Evolutionary conservation across 2,329 filamentous ascomycete genomes (phyloP), one percentile per base, ranked within the genome.

Genomic region (Aspergillus japonicus): DNA sequence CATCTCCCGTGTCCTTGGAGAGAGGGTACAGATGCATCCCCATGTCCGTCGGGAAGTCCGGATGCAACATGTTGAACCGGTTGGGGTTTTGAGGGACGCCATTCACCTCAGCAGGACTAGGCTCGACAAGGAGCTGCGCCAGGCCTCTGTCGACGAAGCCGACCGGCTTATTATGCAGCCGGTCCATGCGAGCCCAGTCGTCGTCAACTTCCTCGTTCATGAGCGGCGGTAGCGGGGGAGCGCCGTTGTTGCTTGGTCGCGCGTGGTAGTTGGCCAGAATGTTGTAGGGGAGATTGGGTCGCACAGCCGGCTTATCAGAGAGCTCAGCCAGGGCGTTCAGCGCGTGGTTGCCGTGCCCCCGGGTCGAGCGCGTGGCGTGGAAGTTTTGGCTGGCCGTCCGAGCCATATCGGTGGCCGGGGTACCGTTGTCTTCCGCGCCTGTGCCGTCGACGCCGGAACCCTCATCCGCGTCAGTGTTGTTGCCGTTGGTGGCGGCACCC

Each of bases 361-460:
- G 77, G 7, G 79, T 82, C 5, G 78, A 85, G 47, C 73, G 84
- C 69, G 79, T 88, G 74, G 73, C 84, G 76, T 82, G 80, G 66
- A 75, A 77, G 48, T 84, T 86, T 58, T 84, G 83, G 56, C 82
- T 85, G 21, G 83, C 79, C 12, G 84, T 84, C 44, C 86, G 83
- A 54, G 84, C 82, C 85, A 88, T 88, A 56, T 85, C 85, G 4
- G 80, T 73, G 1, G 83, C 73, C 0, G 76, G 73, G 7, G 77
- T 78, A 49, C 74, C 75, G 39, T 75, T 71, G 42, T 80, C 78
- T 57, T 78, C 77, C 23, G 70, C 71, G n/a, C 71, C 73, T 29
- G 75, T 77, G 33, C 70, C 74, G 19, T 76, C 75, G 23, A 71
- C 69, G 5, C 71, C 66, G 33, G 72, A 62, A 19, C 61, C 63